phyloP scores from a whole-genome alignment of 2,329 filamentous ascomycete species.

The Beauveria rudraprayagi region DNA sequence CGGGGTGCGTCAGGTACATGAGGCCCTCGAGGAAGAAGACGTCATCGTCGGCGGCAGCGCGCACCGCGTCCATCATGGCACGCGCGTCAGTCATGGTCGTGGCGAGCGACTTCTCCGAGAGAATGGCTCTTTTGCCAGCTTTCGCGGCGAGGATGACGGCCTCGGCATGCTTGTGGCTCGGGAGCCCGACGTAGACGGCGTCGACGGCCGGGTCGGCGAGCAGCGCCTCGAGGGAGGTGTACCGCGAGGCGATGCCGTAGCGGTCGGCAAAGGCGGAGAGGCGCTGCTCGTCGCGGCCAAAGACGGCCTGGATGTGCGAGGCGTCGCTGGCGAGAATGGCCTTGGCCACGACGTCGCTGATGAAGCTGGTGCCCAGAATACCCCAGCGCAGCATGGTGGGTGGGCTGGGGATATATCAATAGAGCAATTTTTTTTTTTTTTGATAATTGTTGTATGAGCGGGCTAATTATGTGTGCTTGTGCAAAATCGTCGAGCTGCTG shows the following conservation, averaged over 20 bases:
- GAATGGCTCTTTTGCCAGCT: slow-evolving; percentile 18
- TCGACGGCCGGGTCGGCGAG: slow-evolving; percentile 19
- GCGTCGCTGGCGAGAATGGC: slow-evolving; percentile 17
- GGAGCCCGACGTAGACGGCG: slow-evolving; percentile 21
- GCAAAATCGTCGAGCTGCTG: not conserved
- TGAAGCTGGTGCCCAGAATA: slow-evolving; percentile 23
- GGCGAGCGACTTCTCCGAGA: slow-evolving; percentile 21
- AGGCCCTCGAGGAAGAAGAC: slow-evolving; percentile 22
- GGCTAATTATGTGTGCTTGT: too few species aligned
- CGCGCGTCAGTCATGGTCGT: slow-evolving; percentile 20
- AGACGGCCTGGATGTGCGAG: slow-evolving; percentile 20
- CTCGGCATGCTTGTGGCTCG: slow-evolving; percentile 20
- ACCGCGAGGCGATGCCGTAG: slow-evolving; percentile 16
- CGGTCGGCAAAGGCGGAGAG: slow-evolving; percentile 20
- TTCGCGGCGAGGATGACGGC: slow-evolving; percentile 18
- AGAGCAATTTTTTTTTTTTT: too few species aligned
- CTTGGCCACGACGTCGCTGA: slow-evolving; percentile 19
- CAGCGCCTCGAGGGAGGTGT: slow-evolving; percentile 17
- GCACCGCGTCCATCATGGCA: slow-evolving; percentile 18
- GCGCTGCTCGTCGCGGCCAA: slow-evolving; percentile 18
- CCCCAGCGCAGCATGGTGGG: slow-evolving; percentile 20
- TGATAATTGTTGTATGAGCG: too few species aligned
- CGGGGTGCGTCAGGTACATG: slow-evolving; percentile 21
- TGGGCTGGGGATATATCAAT: too few species aligned
- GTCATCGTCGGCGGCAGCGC: not conserved